Evolutionary conservation across 129 eudicot genomes (phyloP), one percentile per base, ranked within the genome.

Genomic region (Tagetes erecta): DNA sequence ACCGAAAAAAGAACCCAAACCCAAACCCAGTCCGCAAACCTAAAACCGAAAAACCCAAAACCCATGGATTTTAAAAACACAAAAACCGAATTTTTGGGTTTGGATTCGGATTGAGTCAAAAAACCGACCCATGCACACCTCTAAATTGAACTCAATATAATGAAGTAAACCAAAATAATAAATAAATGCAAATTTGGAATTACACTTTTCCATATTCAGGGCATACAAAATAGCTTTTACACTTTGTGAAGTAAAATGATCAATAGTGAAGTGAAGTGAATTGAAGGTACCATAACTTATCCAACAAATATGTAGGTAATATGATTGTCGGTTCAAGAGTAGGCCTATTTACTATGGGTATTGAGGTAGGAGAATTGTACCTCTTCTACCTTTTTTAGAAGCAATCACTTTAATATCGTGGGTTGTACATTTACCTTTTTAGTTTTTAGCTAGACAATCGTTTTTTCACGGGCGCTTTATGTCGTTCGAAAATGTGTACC

Each of bases 281-380:
- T 20, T 20, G 27, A 20, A 20, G 27, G 27, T 44, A 42, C 49
- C 60, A 14, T 7, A 67, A 67, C 11, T 67, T 67, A 76, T 47
- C n/a, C 58, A 68, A 76, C 68, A 76, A 68, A 56, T 68, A 69
- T 76, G 44, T 76, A 44, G 69, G 45, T n/a, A 56, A 76, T 57
- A 44, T 56, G 40, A 68, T 57, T 68, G 75, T 76, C 52, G 37
- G 75, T 53, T 76, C 69, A 76, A 76, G 60, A 35, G 59, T 30
- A 75, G 53, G 78, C 1, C 3, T 63, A 73, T 73, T 73, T 39
- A 74, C 33, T 75, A 64, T 60, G 64, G 64, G 64, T 64, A 60
- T 75, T 64, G 72, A 38, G 64, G 64, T 75, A 50, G 72, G 79
- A 64, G 30, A 64, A 64, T 50, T 75, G 71, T 50, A 75, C 79